phyloP scores from a whole-genome alignment of 768 basidiomycete species.

The Chalciporus sphaerocephalus region DNA sequence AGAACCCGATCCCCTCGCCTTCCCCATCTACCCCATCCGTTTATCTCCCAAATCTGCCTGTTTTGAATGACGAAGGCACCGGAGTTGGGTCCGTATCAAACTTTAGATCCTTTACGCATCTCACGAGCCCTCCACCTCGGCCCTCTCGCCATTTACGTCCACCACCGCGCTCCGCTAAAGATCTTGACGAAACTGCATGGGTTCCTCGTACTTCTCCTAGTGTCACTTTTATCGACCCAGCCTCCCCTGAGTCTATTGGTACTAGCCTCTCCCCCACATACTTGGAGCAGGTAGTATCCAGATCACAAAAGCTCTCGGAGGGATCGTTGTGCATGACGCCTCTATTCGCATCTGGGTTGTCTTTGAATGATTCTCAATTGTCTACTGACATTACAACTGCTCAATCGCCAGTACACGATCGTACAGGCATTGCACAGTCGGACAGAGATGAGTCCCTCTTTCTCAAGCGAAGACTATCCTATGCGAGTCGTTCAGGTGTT shows the following conservation, averaged over 20 bases:
- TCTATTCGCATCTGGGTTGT: not conserved
- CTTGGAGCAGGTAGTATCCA: not conserved
- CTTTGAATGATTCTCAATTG: not conserved
- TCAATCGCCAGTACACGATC: not conserved
- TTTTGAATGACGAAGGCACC: conserved; percentile 15
- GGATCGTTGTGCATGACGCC: not conserved
- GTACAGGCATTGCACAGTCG: not conserved
- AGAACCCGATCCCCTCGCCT: conserved; percentile 20
- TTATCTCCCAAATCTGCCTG: conserved; percentile 44
- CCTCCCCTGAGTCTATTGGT: conserved; percentile 27
- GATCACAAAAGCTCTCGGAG: not conserved
- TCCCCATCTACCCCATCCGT: conserved; percentile 48
- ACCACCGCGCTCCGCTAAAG: conserved; percentile 2
- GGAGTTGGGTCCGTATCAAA: conserved; percentile 16
- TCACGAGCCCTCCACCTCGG: conserved; percentile 9
- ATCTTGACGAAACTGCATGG: not conserved
- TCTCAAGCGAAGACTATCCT: not conserved
- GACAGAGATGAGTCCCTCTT: not conserved
- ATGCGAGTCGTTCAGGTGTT: conserved; percentile 4
- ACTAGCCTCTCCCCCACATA: conserved; percentile 14
- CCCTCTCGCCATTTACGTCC: conserved; percentile 20
- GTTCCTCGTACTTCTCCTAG: not conserved
- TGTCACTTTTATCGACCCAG: conserved; percentile 6
- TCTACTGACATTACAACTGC: not conserved
- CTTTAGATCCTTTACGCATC: not conserved